A percentile compares a stretch with the other conserved stretches of the same genome.
These are phyloP conservation scores for Calycina herbarum DNA, from an alignment of 2,329 filamentous ascomycete species.

Conservation along the genomic window DNA sequence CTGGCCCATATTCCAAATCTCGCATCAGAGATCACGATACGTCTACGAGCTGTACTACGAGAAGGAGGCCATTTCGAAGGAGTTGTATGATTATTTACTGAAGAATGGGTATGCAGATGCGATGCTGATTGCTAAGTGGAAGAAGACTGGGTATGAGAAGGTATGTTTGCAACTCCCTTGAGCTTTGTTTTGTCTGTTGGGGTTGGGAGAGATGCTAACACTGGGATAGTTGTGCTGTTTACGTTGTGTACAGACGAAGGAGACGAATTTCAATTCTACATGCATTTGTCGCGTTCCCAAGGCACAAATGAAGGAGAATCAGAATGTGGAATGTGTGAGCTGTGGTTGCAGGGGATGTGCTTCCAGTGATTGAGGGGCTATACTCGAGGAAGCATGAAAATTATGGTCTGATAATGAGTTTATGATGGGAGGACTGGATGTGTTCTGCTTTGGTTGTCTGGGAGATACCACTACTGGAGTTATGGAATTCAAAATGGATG, in stretches of 20 bases:
- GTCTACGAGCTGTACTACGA: slow-evolving; percentile 98
- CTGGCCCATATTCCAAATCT: slow-evolving; percentile 98
- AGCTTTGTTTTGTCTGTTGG: slow-evolving; percentile 3
- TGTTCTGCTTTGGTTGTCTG: slow-evolving; percentile 10
- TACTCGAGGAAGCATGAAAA: not conserved
- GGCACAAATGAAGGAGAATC: slow-evolving; percentile 84
- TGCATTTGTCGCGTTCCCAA: slow-evolving; percentile 95
- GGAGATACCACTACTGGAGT: slow-evolving; percentile 32
- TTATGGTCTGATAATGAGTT: not conserved
- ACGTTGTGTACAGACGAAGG: slow-evolving; percentile 97
- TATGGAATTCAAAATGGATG: slow-evolving; percentile 6
- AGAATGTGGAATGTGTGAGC: slow-evolving; percentile 89
- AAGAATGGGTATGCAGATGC: slow-evolving; percentile 97
- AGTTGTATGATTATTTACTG: slow-evolving; percentile 91
- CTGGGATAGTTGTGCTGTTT: slow-evolving; percentile 77
- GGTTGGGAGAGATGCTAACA: slow-evolving; percentile 15
- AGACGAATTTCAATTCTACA: slow-evolving; percentile 97
- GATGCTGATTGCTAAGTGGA: slow-evolving; percentile 98
- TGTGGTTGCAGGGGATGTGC: slow-evolving; percentile 92
- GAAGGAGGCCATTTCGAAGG: slow-evolving; percentile 90
- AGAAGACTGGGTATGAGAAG: slow-evolving; percentile 99
- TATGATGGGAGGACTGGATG: not conserved
- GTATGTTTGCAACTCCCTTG: slow-evolving; percentile 45
- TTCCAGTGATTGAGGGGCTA: slow-evolving; percentile 66
- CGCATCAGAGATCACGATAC: slow-evolving; percentile 87